Evolutionary conservation across 2,329 filamentous ascomycete genomes (phyloP), one percentile per base, ranked within the genome.

Genomic region (Bipolaris cookei): DNA sequence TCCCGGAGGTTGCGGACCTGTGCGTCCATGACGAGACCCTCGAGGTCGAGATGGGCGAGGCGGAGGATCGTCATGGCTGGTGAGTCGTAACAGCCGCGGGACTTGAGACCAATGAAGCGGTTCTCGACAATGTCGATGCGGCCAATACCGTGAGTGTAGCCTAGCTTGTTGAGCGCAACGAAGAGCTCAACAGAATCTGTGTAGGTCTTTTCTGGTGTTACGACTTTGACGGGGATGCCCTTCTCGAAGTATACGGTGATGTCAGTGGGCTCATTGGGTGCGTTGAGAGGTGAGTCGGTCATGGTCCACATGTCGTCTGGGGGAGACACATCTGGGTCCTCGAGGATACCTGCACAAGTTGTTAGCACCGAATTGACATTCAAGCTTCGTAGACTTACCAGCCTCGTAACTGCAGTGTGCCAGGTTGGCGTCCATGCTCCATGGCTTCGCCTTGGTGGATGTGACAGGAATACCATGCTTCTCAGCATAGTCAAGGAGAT

Each of bases 41-140:
- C 85, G 49, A 87, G 77, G 70, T 88, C 86, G 62, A 88, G 73
- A 76, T 87, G 85, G 2, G 84, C 84, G 48, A 79, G 75, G 54
- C 84, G 81, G 41, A 86, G 82, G 59, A 77, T 74, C 28, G 74
- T 77, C 70, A 77, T 76, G 67, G 72, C 75, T 44, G 71, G 77
- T 39, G 77, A 78, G 61, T 93, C 90, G 81, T 93, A 93, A 72
- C 90, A 93, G 69, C 90, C 90, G 70, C 90, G 86, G 66, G 84
- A 88, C 82, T 93, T 93, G 69, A 93, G 83, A 62, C 90, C 90
- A 72, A 91, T 89, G 81, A 89, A 91, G 51, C 90, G 85, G 81
- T 90, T 90, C 76, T 92, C 90, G 59, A 93, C 90, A 72, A 94
- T 94, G 77, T 94, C 90, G 65, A 94, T 88, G 70, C 91, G 83